phyloP scores from a whole-genome alignment of 768 basidiomycete genomes.

The Hericium rajendrae region DNA sequence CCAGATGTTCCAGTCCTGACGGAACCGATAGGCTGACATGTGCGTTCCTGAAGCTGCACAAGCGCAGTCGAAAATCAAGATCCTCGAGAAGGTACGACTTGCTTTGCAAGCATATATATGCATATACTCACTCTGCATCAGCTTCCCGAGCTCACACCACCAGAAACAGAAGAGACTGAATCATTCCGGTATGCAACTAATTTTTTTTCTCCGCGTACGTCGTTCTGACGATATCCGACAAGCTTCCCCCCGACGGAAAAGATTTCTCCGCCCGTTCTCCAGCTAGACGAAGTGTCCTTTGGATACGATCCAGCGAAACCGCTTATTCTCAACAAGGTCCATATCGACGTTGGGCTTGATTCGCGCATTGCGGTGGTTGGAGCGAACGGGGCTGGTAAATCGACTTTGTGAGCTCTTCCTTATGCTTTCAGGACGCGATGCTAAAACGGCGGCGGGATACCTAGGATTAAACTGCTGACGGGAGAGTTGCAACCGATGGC shows the following conservation, averaged over 20 bases:
- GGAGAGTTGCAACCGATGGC: slow-evolving; percentile 65
- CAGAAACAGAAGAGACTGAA: slow-evolving; percentile 87
- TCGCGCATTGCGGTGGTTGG: slow-evolving; percentile 93
- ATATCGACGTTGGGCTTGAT: slow-evolving; percentile 91
- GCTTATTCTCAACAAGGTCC: slow-evolving; percentile 64
- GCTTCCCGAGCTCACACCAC: slow-evolving; percentile 88
- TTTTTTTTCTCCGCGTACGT: background rate
- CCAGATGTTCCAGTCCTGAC: no score
- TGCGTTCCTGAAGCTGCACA: slow-evolving; percentile 54
- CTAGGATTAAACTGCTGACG: slow-evolving; percentile 85
- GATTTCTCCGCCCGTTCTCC: slow-evolving; percentile 90
- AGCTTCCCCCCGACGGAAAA: slow-evolving; percentile 96
- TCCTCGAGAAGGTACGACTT: slow-evolving; percentile 58
- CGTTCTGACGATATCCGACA: background rate
- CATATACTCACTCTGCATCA: slow-evolving; percentile 20
- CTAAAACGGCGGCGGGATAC: background rate
- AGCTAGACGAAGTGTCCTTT: slow-evolving; percentile 85
- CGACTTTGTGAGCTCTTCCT: slow-evolving; percentile 60
- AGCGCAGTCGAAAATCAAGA: slow-evolving; percentile 68
- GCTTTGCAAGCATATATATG: background rate
- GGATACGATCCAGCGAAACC: slow-evolving; percentile 69
- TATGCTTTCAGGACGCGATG: background rate
- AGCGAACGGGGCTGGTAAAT: slow-evolving; percentile 94
- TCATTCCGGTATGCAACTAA: slow-evolving; percentile 60
- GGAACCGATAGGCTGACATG: no score